Base-by-base conservation (phyloP, 1,284 basidiomycete genomes). In the Apiotrichum sp. region DNA sequence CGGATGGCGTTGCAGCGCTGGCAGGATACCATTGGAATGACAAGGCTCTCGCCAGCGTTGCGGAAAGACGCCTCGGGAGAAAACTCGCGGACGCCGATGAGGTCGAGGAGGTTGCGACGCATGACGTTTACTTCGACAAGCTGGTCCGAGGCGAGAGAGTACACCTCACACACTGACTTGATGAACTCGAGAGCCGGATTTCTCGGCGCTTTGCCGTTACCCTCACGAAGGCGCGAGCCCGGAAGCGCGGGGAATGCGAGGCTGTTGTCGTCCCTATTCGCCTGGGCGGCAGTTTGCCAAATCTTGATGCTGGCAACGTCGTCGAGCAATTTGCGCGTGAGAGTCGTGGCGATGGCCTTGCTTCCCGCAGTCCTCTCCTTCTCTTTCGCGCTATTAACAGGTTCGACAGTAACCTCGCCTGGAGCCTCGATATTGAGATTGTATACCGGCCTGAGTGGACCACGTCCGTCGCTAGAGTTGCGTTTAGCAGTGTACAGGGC, bases 1-100 rank as follows among this genome's bases (percentile, higher is more conserved):
- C 89, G 84, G 58, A 95, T 83, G 29, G 82, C 80, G 73, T 93
- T 93, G 78, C 96, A 99, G 67, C 87, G 84, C 52, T 83, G 84
- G 74, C 96, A 98, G 32, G 93, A 88, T 32, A 98, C 88, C 71
- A 90, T 89, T 31, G 86, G 81, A 32, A 98, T 77, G 63, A 87
- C 87, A 60, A 98, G 83, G 3, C 91, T 86, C 68, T 96, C 88
- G 78, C 95, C 98, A 0, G 95, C 95, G 70, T 97, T 95, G 55
- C 84, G 83, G 80, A 93, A 97, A 0, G 81, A 74, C 2, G 92
- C 92, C 49, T 91, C 88, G 41, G 78, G 78, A 11, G 89, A 84
- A 72, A 98, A 98, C 71, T 97, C 93, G 59, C 87, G 83, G 34
- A 97, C 83, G 10, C 87, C 86, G 47, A 96, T 83, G 50, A 98